Conservation (phyloP, 768 basidiomycete species). For the Lactifluus piperatus region DNA sequence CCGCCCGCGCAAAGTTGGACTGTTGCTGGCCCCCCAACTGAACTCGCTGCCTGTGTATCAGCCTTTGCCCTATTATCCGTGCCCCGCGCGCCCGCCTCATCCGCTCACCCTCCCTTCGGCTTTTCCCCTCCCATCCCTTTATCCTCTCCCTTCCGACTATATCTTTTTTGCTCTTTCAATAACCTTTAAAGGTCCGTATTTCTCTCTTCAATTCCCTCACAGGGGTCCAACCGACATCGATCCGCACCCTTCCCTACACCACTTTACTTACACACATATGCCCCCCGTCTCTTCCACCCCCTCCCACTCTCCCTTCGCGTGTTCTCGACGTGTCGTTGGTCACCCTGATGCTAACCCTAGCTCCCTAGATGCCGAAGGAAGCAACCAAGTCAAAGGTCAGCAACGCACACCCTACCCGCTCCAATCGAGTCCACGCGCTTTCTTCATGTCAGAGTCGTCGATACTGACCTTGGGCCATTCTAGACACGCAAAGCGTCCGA, state of each 20-base stretch:
- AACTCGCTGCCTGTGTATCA: constrained; percentile 1
- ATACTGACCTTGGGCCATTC: constrained; percentile 14
- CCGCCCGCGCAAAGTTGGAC: constrained; percentile 10
- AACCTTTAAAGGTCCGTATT: constrained; percentile 9
- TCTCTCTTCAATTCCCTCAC: not conserved
- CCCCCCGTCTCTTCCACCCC: not conserved
- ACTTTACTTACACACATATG: not conserved
- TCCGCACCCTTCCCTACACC: not conserved
- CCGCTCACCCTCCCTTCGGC: constrained; percentile 5
- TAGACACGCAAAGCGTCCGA: constrained; percentile 66
- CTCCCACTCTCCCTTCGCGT: constrained; percentile 22
- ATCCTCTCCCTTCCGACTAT: not conserved
- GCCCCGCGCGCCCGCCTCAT: constrained; percentile 13
- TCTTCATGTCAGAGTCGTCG: not conserved
- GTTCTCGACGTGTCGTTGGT: constrained; percentile 34
- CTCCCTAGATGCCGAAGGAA: constrained; percentile 70
- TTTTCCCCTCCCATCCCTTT: constrained; percentile 5
- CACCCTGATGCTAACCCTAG: constrained; percentile 29
- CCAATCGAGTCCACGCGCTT: constrained; percentile 13
- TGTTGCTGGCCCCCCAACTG: constrained; percentile 14
- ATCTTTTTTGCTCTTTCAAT: not conserved
- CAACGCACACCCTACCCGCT: constrained; percentile 22
- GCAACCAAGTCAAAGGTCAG: constrained; percentile 60
- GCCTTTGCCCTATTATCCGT: constrained; percentile 13
- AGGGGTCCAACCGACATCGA: constrained; percentile 8